Evolutionary conservation across 495 filamentous ascomycete genomes (phyloP), one percentile per base, ranked within the genome.

Genomic region (Elasticomyces elasticus): DNA sequence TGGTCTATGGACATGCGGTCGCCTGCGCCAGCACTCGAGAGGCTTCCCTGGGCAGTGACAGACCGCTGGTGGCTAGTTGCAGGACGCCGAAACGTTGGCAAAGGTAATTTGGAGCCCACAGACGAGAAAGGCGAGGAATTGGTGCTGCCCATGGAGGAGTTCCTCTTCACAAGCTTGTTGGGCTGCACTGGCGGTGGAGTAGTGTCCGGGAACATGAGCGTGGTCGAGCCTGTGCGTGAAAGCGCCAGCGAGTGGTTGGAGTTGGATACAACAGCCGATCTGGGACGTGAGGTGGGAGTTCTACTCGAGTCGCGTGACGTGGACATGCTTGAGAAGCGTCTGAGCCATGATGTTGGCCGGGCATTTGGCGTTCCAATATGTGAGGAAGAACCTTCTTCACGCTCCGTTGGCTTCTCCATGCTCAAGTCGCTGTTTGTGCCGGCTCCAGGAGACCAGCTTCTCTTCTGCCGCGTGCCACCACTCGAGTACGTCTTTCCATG

Each of bases 141-240:
- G 54, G 71, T 69, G 65, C 64, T 72, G 54, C 76, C 74, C 28
- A 81, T 74, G 41, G 89, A 86, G 12, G 81, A 74, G 41, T 81
- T 74, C 51, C 91, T 82, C 71, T 96, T 97, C 27, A 96, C 83
- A 23, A 96, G 72, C 69, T 94, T 96, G 69, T 95, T 96, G 15
- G 66, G 69, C 23, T 85, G 81, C 10, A 75, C 62, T 54, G 76
- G 64, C 54, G 77, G 71, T 51, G 78, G 69, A 43, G 70, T 67
- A 13, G 67, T 49, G 12, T 75, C 67, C 49, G 64, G 57, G 41
- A 85, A 63, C 25, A 85, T 85, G 33, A 85, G 83, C 40, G 78
- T 83, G 7, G 75, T 78, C 20, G 86, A 87, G 28, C 77, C 81
- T 35, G 60, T 56, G 40, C 67, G 62, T 11, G 69, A 69, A 49